A percentile compares a stretch with the other conserved stretches of the same genome.
These are phyloP conservation scores for Prunus yedoensis DNA, from an alignment of 331 rosid species.

Conservation along the genomic window DNA sequence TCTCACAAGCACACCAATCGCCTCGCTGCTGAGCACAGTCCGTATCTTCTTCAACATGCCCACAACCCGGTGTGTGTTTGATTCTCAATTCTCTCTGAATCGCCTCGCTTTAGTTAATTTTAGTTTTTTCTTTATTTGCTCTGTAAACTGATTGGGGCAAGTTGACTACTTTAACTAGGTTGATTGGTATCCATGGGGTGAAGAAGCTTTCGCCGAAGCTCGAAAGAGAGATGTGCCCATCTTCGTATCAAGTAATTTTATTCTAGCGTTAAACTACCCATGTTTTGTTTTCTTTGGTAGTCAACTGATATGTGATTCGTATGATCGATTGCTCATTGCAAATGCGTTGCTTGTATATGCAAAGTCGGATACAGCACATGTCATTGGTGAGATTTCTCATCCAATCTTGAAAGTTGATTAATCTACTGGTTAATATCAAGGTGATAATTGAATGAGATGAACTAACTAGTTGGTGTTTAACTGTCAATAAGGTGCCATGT, in stretches of 20 bases:
- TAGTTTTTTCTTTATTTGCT: not conserved
- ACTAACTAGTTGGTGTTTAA: constrained; percentile 26
- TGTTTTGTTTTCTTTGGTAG: not conserved
- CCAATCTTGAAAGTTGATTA: constrained; percentile 5
- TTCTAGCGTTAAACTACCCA: not conserved
- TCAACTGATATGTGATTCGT: constrained; percentile 13
- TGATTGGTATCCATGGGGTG: constrained; percentile 99
- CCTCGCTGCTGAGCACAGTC: constrained; percentile 85
- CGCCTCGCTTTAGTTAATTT: not conserved
- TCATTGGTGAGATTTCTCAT: constrained; percentile 66
- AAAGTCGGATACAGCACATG: constrained; percentile 97
- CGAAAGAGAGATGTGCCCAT: constrained; percentile 74
- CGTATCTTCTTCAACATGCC: constrained; percentile 95
- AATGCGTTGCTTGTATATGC: constrained; percentile 29
- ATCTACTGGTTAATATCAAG: not conserved
- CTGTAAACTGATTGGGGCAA: too few species aligned
- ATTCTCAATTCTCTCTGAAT: not conserved
- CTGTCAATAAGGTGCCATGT: constrained; percentile 79
- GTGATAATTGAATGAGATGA: not conserved
- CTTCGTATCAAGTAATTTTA: constrained; percentile 79
- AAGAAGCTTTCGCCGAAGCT: constrained; percentile 87
- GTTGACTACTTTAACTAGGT: constrained; percentile 45
- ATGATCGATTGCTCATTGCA: constrained; percentile 31
- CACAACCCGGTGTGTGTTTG: constrained; percentile 63
- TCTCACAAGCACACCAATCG: constrained; percentile 60